Conservation (phyloP, 164 flowering plant genomes). For the Vitis amurensis region DNA sequence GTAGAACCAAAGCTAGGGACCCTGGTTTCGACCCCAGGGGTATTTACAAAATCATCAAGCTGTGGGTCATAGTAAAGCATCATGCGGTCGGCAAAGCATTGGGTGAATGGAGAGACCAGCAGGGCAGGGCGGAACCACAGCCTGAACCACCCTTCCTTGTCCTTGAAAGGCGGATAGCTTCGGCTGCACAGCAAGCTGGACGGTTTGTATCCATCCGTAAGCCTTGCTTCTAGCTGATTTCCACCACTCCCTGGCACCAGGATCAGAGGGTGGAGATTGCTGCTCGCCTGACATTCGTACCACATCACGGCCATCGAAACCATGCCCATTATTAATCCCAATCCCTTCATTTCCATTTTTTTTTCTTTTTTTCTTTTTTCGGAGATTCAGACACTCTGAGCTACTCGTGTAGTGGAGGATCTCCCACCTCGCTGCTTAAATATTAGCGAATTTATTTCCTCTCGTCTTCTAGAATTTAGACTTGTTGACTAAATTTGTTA, state of each 20-base stretch:
- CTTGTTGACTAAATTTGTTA: too few relatives aligned
- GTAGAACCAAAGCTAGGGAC: constrained; percentile 76
- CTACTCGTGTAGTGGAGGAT: too few relatives aligned
- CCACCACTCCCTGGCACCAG: constrained; percentile 87
- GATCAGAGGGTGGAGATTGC: constrained; percentile 61
- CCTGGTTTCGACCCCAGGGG: constrained; percentile 79
- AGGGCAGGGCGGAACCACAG: constrained; percentile 82
- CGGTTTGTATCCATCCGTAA: constrained; percentile 57
- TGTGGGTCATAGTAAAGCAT: constrained; percentile 56
- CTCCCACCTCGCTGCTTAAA: too few relatives aligned
- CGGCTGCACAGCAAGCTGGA: constrained; percentile 53
- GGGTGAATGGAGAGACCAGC: constrained; percentile 59
- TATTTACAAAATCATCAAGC: constrained; percentile 65
- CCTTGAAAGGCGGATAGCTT: constrained; percentile 36
- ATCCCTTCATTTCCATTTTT: constrained; percentile 10
- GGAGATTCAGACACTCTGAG: too few relatives aligned
- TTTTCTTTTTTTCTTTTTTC: not conserved
- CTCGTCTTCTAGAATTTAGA: too few relatives aligned
- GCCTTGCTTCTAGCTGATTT: constrained; percentile 79
- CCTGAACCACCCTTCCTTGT: constrained; percentile 69
- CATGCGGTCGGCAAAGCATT: constrained; percentile 83
- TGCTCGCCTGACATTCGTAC: constrained; percentile 33
- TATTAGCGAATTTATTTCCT: too few relatives aligned
- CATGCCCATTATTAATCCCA: not conserved
- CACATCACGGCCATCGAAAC: constrained; percentile 24